phyloP scores from a whole-genome alignment of 257 asterid species.

The Przewalskia tangutica region DNA sequence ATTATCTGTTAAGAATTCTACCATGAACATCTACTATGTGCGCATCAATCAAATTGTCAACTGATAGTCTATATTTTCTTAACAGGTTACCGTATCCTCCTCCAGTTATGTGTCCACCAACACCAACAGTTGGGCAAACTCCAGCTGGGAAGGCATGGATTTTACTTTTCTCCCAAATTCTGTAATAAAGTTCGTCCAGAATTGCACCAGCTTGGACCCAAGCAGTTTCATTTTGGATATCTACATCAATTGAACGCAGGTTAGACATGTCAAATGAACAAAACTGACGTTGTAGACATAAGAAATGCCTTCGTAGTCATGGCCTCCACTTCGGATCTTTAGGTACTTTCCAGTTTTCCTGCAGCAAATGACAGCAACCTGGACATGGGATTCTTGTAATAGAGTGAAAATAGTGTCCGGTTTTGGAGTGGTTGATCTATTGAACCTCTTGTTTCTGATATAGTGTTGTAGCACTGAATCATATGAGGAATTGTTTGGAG shows the following conservation, averaged over 20 bases:
- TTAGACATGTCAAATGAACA: slow-evolving; percentile 45
- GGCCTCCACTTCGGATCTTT: slow-evolving; percentile 60
- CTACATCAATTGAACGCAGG: slow-evolving; percentile 25
- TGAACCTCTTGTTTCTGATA: slow-evolving; percentile 47
- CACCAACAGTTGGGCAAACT: slow-evolving; percentile 50
- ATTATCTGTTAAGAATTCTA: slow-evolving; percentile 20
- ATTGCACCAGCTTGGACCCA: slow-evolving; percentile 51
- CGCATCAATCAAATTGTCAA: slow-evolving; percentile 50
- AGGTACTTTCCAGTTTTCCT: slow-evolving; percentile 23
- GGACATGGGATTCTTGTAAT: slow-evolving; percentile 21
- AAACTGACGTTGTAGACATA: slow-evolving; percentile 30
- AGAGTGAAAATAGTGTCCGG: slow-evolving; percentile 38
- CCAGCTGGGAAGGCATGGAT: slow-evolving; percentile 33
- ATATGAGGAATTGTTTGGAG: slow-evolving; percentile 29
- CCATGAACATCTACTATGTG: slow-evolving; percentile 34
- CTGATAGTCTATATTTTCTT: slow-evolving; percentile 40
- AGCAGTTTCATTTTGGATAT: slow-evolving; percentile 26
- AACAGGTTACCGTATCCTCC: slow-evolving; percentile 50
- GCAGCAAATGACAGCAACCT: slow-evolving; percentile 39
- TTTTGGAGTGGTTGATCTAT: slow-evolving; percentile 31
- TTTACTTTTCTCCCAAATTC: slow-evolving; percentile 32
- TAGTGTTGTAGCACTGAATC: slow-evolving; percentile 21
- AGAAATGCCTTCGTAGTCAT: slow-evolving; percentile 49
- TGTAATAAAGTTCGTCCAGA: slow-evolving; percentile 49
- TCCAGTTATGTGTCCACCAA: slow-evolving; percentile 56